phyloP scores from a whole-genome alignment of 2,329 filamentous ascomycete species.

The Exophiala aquamarina region DNA sequence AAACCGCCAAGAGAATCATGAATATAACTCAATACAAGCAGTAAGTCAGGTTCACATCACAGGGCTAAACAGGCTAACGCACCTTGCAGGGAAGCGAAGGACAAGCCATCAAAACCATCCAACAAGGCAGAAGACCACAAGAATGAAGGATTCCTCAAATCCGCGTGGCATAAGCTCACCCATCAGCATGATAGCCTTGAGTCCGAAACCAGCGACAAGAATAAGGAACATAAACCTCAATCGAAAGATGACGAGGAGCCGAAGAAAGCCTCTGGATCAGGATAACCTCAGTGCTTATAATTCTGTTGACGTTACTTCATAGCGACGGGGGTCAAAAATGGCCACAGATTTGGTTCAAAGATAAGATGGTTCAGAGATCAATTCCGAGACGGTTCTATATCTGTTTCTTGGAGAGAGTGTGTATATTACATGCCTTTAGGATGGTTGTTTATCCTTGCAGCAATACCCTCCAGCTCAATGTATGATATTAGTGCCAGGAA shows the following conservation, averaged over 20 bases:
- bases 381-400: too few relatives aligned
- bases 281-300: slow-evolving; percentile 26
- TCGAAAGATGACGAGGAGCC: slow-evolving; percentile 33
- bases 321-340: slow-evolving; percentile 20
- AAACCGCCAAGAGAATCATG: slow-evolving; percentile 89
- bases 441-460: slow-evolving; percentile 2
- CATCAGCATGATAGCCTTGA: slow-evolving; percentile 56
- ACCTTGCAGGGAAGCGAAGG: slow-evolving; percentile 15
- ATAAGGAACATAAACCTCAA: slow-evolving; percentile 13
- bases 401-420: not conserved
- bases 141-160: slow-evolving; percentile 88
- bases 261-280: slow-evolving; percentile 42
- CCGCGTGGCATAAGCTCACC: slow-evolving; percentile 89
- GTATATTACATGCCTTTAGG: slow-evolving; percentile 10
- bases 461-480: slow-evolving; percentile 14
- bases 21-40: slow-evolving; percentile 61
- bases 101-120: slow-evolving; percentile 21
- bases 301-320: slow-evolving; percentile 15
- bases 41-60: slow-evolving; percentile 42
- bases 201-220: slow-evolving; percentile 32
- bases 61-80: slow-evolving; percentile 8
- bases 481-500: not conserved
- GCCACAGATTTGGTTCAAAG: not conserved
- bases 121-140: slow-evolving; percentile 54
- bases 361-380: too few relatives aligned